Evolutionary conservation across 257 asterid genomes (phyloP), one percentile per base, ranked within the genome.

Genomic region (Rhazya stricta): DNA sequence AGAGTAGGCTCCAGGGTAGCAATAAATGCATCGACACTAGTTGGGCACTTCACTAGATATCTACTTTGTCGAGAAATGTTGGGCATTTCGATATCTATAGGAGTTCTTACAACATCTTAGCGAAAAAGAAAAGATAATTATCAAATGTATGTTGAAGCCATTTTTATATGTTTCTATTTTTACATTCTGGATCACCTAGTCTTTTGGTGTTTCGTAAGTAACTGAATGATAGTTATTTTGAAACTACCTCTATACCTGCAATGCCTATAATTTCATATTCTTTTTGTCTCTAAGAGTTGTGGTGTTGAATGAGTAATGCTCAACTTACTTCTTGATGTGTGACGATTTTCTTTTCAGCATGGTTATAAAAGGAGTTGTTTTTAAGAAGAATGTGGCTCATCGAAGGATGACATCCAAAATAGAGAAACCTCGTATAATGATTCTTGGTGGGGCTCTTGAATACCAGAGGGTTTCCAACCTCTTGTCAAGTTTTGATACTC

Each of bases 381-480:
- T 94, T 88, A 92, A 88, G 88, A 94, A 89, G 83, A 92, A 94
- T 71, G 94, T 94, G 79, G 99, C 98, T 80, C 99, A 92, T 84
- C 86, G 97, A 63, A 87, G 97, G 82, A 94, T 94, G 99, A 76
- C 91, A 65, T 86, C 99, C 67, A 92, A 89, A 80, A 83, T 92
- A 74, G 99, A 89, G 87, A 94, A 88, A 79, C 89, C 99, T 65
- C 96, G 96, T 54, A 79, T 92, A 73, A 81, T 94, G 66, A 92
- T 94, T 85, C 97, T 94, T 39, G 97, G 96, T 78, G 99, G 99
- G 71, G 97, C 96, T 75, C 97, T 94, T 71, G 97, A 94, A 81
- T 94, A 94, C 79, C 99, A 94, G 87, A 89, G 99, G 76, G 92
- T 94, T 81, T 84, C 99, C 68, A 92, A 84, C 79, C 89, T 90